Conservation (phyloP, 1,139 yeast species). For the Saccharomyces hybrid region DNA sequence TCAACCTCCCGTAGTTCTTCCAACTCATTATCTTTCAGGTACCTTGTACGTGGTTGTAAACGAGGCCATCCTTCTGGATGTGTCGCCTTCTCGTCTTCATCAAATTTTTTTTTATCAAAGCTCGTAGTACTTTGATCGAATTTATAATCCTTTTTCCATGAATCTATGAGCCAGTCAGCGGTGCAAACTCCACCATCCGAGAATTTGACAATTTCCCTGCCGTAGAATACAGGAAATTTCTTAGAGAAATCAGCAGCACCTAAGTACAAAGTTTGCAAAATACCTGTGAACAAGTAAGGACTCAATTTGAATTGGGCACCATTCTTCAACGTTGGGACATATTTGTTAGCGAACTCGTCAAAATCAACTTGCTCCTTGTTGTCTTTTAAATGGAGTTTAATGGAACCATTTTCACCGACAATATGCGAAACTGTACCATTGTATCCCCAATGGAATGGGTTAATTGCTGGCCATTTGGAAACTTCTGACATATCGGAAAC, state of each 20-base stretch:
- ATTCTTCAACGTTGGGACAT: constrained; percentile 42
- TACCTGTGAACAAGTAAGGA: constrained; percentile 64
- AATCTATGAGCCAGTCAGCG: constrained; percentile 62
- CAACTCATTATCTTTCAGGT: constrained; percentile 48
- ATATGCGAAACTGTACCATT: constrained; percentile 36
- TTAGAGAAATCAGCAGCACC: constrained; percentile 48
- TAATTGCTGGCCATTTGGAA: constrained; percentile 20
- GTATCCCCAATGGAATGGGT: constrained; percentile 35
- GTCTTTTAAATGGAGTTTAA: constrained; percentile 36
- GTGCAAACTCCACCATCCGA: constrained; percentile 63
- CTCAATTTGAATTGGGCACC: constrained; percentile 46
- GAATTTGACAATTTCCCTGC: constrained; percentile 59
- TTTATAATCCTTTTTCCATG: constrained; percentile 35
- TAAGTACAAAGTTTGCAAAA: constrained; percentile 65
- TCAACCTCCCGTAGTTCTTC: constrained; percentile 32
- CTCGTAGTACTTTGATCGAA: constrained; percentile 10
- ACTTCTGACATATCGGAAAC: neutral
- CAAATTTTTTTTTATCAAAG: constrained; percentile 40
- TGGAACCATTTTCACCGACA: constrained; percentile 31
- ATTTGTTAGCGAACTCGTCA: constrained; percentile 35
- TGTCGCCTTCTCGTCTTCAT: constrained; percentile 42
- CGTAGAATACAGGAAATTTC: constrained; percentile 56
- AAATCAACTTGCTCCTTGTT: constrained; percentile 24
- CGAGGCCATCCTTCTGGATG: constrained; percentile 66
- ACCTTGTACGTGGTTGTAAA: constrained; percentile 72